Conservation (phyloP, 208 protist genomes). For the Strigomonas culicis region DNA sequence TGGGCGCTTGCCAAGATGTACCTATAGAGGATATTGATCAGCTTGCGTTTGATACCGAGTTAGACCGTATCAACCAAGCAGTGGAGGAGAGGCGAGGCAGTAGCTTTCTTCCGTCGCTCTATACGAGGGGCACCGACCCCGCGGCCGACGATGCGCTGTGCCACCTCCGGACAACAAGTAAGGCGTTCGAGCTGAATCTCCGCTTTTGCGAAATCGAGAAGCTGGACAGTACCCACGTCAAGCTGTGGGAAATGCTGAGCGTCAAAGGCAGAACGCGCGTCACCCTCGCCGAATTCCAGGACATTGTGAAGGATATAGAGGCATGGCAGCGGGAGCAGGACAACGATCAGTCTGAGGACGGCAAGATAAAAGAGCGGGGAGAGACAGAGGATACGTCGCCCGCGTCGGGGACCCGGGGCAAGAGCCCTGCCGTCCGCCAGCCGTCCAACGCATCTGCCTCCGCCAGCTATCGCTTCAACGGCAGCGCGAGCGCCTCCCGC, state of each 20-base stretch:
- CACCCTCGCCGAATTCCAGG: constrained; percentile 52
- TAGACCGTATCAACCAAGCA: constrained; percentile 43
- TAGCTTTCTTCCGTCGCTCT: constrained; percentile 54
- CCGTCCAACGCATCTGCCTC: neutral
- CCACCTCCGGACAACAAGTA: constrained; percentile 48
- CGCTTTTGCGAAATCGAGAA: constrained; percentile 78
- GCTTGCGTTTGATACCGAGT: constrained; percentile 20
- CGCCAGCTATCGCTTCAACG: neutral
- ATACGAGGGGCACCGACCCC: constrained; percentile 47
- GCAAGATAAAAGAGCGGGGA: no score
- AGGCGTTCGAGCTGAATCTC: constrained; percentile 76
- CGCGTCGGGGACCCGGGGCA: neutral
- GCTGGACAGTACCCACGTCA: constrained; percentile 68
- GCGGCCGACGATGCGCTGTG: constrained; percentile 45
- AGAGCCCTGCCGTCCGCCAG: neutral
- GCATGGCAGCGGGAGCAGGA: constrained; percentile 19
- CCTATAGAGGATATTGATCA: constrained; percentile 16
- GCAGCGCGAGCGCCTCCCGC: neutral
- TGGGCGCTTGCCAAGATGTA: neutral
- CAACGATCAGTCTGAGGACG: neutral
- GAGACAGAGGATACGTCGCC: neutral
- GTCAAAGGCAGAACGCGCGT: constrained; percentile 34
- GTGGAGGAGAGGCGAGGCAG: constrained; percentile 21
- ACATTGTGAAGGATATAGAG: constrained; percentile 51
- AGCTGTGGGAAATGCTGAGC: constrained; percentile 67